Conservation (phyloP, 208 protist species). For the Trypanosoma theileri region DNA sequence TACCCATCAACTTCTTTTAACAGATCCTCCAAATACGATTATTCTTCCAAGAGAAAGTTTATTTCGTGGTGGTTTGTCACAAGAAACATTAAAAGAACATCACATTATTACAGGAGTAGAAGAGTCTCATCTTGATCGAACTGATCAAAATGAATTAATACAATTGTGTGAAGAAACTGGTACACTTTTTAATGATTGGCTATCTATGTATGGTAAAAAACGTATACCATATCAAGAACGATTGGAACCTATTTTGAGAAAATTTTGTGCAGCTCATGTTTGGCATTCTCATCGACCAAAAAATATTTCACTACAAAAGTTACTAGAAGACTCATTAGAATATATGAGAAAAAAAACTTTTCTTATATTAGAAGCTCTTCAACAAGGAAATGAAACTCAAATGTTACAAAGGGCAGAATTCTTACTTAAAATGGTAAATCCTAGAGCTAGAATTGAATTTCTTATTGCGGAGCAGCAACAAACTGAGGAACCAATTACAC, state of each 20-base stretch:
- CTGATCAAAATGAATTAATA: constrained; percentile 23
- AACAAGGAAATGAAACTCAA: constrained; percentile 59
- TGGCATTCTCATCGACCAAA: constrained; percentile 28
- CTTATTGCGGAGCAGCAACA: constrained; percentile 61
- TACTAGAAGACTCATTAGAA: constrained; percentile 45
- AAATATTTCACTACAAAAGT: constrained; percentile 39
- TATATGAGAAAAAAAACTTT: constrained; percentile 67
- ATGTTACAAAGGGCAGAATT: constrained; percentile 74
- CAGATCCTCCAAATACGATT: constrained; percentile 21
- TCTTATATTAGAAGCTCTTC: constrained; percentile 79
- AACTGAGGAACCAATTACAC: constrained; percentile 65
- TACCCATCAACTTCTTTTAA: constrained; percentile 33
- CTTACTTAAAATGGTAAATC: constrained; percentile 67
- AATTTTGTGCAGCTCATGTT: constrained; percentile 31
- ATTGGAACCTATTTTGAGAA: constrained; percentile 34
- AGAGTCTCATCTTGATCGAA: constrained; percentile 16
- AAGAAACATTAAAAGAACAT: constrained; percentile 27
- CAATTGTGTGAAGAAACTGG: constrained; percentile 22
- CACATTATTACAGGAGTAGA: neutral
- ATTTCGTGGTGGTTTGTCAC: constrained; percentile 44
- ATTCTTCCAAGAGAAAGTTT: constrained; percentile 32
- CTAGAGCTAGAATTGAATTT: constrained; percentile 51
- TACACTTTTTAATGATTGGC: constrained; percentile 27
- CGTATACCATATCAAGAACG: constrained; percentile 25
- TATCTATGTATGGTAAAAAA: constrained; percentile 24